A percentile compares a stretch with the other conserved stretches of the same genome.
Conservation (phyloP, 1,139 yeast genomes). For the Kodamaea fungicola region DNA sequence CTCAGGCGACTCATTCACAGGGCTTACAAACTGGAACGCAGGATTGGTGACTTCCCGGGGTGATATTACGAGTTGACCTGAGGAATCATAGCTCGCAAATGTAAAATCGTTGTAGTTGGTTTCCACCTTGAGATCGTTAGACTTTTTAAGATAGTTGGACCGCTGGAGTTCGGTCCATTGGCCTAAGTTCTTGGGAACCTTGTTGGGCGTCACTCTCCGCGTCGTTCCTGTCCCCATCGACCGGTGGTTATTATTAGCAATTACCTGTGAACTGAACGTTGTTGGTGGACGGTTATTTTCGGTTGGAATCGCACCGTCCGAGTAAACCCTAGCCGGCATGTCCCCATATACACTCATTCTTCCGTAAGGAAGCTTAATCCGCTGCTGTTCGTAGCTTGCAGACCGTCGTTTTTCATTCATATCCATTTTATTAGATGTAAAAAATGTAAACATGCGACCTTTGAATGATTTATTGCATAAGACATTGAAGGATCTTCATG, state of each 20-base stretch:
- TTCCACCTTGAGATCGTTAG: background rate
- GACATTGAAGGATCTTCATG: conserved; percentile 21
- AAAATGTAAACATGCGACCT: background rate
- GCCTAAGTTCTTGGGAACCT: background rate
- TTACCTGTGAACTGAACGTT: conserved; percentile 9
- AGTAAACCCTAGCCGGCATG: conserved; percentile 8
- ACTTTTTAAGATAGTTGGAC: background rate
- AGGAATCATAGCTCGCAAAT: background rate
- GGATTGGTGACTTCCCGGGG: background rate
- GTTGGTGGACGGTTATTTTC: conserved; percentile 6
- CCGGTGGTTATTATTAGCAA: conserved; percentile 2
- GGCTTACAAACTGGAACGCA: conserved; percentile 11
- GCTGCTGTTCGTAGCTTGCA: conserved; percentile 28
- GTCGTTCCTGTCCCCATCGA: too few relatives aligned
- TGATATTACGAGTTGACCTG: background rate
- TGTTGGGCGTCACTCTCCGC: too few relatives aligned
- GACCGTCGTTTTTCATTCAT: conserved; percentile 19
- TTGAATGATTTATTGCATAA: conserved; percentile 20
- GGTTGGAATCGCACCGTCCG: conserved; percentile 12
- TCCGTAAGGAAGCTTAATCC: conserved; percentile 20
- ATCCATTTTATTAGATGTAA: background rate
- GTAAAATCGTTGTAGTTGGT: conserved; percentile 1
- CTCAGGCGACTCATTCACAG: conserved; percentile 12
- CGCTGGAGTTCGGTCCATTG: background rate
- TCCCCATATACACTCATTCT: conserved; percentile 11